Evolutionary conservation across 2,329 filamentous ascomycete genomes (phyloP).

Genomic region (Colletotrichum godetiae): DNA sequence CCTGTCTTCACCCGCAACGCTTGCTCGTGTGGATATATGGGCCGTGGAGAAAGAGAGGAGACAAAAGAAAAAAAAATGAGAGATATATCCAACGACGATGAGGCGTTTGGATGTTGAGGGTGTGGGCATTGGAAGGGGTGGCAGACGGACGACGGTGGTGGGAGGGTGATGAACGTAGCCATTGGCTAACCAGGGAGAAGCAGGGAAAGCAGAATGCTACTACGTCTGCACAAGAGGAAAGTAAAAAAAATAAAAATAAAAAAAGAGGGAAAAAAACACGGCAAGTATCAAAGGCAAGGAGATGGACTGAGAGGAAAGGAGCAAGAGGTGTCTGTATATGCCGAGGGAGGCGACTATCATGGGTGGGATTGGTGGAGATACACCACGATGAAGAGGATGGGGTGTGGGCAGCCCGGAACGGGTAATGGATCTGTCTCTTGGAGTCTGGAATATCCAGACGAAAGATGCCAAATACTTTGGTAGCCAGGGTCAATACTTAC

Average conservation of each 20-base stretch:
- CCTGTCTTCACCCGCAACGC: slow-evolving; percentile 31
- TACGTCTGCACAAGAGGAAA: slow-evolving; percentile 39
- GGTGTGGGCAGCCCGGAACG: slow-evolving; percentile 40
- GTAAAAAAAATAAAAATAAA: background rate
- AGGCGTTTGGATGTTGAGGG: slow-evolving; percentile 22
- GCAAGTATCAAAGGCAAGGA: slow-evolving; percentile 24
- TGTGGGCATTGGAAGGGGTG: slow-evolving; percentile 21
- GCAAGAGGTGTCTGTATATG: slow-evolving; percentile 50
- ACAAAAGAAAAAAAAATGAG: background rate
- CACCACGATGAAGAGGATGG: slow-evolving; percentile 37
- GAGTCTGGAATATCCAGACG: slow-evolving; percentile 18
- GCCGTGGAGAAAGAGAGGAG: background rate
- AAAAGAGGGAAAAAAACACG: background rate
- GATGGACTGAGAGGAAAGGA: slow-evolving; percentile 28
- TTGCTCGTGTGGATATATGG: background rate
- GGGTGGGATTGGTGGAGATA: slow-evolving; percentile 45
- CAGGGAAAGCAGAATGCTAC: slow-evolving; percentile 40
- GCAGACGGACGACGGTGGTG: slow-evolving; percentile 2
- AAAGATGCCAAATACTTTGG: background rate
- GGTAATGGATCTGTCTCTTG: slow-evolving; percentile 31
- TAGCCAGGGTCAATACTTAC: background rate
- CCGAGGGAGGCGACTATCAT: slow-evolving; percentile 46
- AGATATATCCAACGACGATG: slow-evolving; percentile 13
- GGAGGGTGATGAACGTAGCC: slow-evolving; percentile 43
- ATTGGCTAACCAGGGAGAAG: slow-evolving; percentile 41